Evolutionary conservation across 495 filamentous ascomycete species (phyloP), one percentile per base, ranked within the genome.

Genomic region (Aspergillus panamensis): DNA sequence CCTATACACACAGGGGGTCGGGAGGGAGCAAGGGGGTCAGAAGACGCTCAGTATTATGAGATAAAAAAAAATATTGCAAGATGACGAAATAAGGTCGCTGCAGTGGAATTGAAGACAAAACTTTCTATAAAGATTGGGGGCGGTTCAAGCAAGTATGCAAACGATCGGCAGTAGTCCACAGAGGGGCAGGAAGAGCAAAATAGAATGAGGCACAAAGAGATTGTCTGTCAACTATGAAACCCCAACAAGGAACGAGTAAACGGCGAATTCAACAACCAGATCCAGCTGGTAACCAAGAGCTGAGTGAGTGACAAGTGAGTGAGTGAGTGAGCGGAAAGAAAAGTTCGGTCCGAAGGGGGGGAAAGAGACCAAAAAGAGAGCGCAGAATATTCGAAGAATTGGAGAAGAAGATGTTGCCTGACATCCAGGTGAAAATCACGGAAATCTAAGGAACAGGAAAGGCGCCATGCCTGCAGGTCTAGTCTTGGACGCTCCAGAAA

Each of bases 361-460:
- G 57, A 57, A 49, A 53, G 47, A 29, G 29, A 53, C 48, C 39
- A 37, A 21, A 44, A 50, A 37, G 6, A 13, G 31, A 52, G 20
- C 8, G n/a, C 5, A 25, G 6, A 31, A 45, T 19, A 8, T 9
- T n/a, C 17, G 40, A 8, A 19, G 20, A 37, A 58, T 43, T 50
- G 35, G 47, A 19, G 16, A 25, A 51, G 29, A 56, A 14, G 20
- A 32, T 14, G 40, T 53, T 55, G 32, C 39, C 54, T 57, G 57
- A 55, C 51, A 55, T 57, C 50, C 57, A 42, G 48, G 21, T n/a
- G 29, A 21, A 53, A 64, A 60, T 50, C 53, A 53, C 50, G 42
- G 44, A 58, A 55, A 63, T 57, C 49, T 57, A 25, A 25, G 2
- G 25, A 55, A 55, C 45, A 35, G 55, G 48, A 14, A 55, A 52